phyloP scores from a whole-genome alignment of 2,329 filamentous ascomycete species.

The Colletotrichum horii region DNA sequence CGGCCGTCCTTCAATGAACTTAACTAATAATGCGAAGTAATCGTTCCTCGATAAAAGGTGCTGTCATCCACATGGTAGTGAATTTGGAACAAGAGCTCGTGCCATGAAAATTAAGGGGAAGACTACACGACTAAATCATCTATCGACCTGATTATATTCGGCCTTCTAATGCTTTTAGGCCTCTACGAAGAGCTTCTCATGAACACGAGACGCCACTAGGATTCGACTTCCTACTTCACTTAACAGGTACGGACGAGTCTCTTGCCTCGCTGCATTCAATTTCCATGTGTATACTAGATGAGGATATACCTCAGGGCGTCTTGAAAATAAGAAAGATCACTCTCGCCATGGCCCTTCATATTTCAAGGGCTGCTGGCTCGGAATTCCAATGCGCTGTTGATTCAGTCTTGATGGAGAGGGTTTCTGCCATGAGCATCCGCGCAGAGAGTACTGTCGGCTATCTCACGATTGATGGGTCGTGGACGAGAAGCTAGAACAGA shows the following conservation, averaged over 20 bases:
- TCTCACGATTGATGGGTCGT: background rate
- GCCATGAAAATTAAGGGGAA: background rate
- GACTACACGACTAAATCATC: background rate
- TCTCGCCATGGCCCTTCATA: background rate
- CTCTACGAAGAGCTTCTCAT: background rate
- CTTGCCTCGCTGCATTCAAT: no score
- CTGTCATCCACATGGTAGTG: background rate
- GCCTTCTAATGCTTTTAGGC: background rate
- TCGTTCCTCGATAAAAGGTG: background rate
- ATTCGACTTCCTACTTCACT: background rate
- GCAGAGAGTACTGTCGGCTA: background rate
- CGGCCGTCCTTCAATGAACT: constrained; percentile 1
- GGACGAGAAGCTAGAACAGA: background rate
- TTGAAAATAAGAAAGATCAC: background rate
- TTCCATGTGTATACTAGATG: background rate
- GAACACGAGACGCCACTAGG: background rate
- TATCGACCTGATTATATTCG: background rate
- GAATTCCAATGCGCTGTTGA: background rate
- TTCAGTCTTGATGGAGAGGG: background rate
- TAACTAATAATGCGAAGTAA: background rate
- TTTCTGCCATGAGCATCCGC: background rate
- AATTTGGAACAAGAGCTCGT: background rate
- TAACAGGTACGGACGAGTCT: no score
- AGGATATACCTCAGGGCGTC: background rate
- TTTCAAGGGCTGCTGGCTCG: background rate